These are phyloP conservation scores for Silene coronaria DNA, from an alignment of 179 eudicot species.

Conservation along the genomic window DNA sequence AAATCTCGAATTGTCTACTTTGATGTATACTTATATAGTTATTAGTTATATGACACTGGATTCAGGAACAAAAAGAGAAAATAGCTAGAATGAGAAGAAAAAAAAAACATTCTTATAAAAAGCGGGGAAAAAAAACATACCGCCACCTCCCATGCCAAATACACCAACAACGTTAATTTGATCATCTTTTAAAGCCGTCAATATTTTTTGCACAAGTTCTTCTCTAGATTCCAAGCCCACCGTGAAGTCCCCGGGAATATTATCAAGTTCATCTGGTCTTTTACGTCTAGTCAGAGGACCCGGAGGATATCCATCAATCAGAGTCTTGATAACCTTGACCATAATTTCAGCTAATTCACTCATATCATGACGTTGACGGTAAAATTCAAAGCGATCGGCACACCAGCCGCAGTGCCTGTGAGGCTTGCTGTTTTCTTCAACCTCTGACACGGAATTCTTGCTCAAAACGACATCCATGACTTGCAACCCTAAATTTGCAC, in stretches of 20 bases:
- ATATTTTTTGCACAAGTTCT: neutral
- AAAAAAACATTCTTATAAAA: too few relatives aligned
- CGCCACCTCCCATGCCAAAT: slow-evolving; percentile 18
- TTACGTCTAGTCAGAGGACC: neutral
- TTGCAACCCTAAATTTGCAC: neutral
- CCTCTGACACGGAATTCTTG: neutral
- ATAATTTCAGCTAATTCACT: neutral
- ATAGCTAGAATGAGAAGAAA: too few relatives aligned
- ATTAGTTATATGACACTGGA: too few relatives aligned
- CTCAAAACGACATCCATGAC: slow-evolving; percentile 6
- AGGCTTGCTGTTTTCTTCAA: neutral
- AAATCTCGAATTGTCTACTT: too few relatives aligned
- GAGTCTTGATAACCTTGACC: neutral
- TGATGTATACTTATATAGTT: too few relatives aligned
- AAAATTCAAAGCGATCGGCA: neutral
- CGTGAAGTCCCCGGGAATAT: neutral
- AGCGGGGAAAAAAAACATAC: slow-evolving; percentile 4
- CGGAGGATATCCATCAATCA: neutral
- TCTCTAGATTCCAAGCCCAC: slow-evolving; percentile 13
- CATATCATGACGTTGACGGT: slow-evolving; percentile 5
- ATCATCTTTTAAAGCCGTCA: neutral
- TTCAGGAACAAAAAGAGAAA: too few relatives aligned
- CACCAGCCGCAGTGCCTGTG: slow-evolving; percentile 2
- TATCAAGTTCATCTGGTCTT: neutral
- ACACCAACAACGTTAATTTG: slow-evolving; percentile 10